These are phyloP conservation scores for Eucalyptus polybractea DNA, from an alignment of 345 rosid genomes.

Conservation along the genomic window DNA sequence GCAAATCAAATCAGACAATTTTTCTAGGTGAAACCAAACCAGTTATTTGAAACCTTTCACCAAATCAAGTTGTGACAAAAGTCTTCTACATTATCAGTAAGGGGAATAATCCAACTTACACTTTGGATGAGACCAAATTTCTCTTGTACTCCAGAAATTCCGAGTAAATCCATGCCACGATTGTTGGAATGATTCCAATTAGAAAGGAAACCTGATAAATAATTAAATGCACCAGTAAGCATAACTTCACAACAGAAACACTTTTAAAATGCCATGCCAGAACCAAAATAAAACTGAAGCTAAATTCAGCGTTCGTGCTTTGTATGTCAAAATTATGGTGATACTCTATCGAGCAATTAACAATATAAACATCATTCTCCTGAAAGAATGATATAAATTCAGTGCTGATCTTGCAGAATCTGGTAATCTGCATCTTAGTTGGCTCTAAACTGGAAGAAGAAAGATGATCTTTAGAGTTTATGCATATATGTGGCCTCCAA, in stretches of 20 bases:
- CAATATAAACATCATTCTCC: neutral
- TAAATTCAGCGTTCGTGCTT: neutral
- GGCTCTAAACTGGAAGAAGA: neutral
- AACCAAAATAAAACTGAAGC: neutral
- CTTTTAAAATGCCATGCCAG: neutral
- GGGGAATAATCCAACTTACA: slow-evolving; percentile 27
- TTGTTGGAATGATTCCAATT: slow-evolving; percentile 54
- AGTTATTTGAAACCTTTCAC: neutral
- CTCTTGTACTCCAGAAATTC: slow-evolving; percentile 68
- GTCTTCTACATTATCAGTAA: neutral
- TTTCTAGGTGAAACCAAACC: neutral
- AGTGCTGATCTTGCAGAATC: neutral
- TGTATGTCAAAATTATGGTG: neutral
- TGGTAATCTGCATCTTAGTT: neutral
- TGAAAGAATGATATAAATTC: neutral
- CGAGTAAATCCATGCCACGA: slow-evolving; percentile 69
- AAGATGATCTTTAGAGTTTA: neutral
- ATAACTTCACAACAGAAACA: neutral
- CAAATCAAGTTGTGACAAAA: neutral
- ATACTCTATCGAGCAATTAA: neutral
- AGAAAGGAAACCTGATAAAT: slow-evolving; percentile 60
- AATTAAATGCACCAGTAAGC: neutral
- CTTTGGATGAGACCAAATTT: slow-evolving; percentile 32
- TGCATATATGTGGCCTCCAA: neutral
- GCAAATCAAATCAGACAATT: neutral